Evolutionary conservation across 441 rosid genomes (phyloP), one percentile per base, ranked within the genome.

Genomic region (Metrosideros polymorpha): DNA sequence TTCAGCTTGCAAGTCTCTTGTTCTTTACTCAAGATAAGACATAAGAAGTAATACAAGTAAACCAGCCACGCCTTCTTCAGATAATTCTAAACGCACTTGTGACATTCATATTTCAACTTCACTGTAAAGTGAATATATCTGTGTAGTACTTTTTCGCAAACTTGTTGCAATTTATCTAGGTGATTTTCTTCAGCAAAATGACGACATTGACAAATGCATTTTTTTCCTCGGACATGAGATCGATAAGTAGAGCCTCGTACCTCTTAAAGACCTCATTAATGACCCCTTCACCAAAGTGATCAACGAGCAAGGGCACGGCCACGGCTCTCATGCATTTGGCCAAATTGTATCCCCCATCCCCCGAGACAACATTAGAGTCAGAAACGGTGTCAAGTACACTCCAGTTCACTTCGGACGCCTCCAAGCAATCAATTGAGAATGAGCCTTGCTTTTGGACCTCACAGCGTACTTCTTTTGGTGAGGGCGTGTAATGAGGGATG

Each of bases 401-500:
- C 66, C 50, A 57, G 50, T 83, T 77, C 56, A 85, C 24, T n/a
- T 76, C 86, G 14, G 83, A 63, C 49, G 85, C 82, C 87, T 91
- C 88, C 2, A 89, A 85, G n/a, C 85, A 86, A 75, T 86, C 76
- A 82, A 93, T 82, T n/a, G 77, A 83, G 87, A 93, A 92, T 5
- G 93, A 89, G 0, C 90, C 92, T 39, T 91, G 90, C 19, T 87
- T 85, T 71, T 27, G 18, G 10, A 90, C 84, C n/a, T 87, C 84
- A 71, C 83, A 84, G 9, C 71, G 55, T 24, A 91, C 84, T 87
- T 93, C 93, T 84, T 86, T 84, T 42, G 53, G 76, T 75, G 50
- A 87, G 4, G 93, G 91, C 54, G 82, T 85, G 86, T 92, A 92
- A 4, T 32, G 45, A 0, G 93, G 93, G 82, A 92, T 30, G 85